Base-by-base conservation (phyloP, 2,329 filamentous ascomycete species). In the Ascochyta viciae-villosae region DNA sequence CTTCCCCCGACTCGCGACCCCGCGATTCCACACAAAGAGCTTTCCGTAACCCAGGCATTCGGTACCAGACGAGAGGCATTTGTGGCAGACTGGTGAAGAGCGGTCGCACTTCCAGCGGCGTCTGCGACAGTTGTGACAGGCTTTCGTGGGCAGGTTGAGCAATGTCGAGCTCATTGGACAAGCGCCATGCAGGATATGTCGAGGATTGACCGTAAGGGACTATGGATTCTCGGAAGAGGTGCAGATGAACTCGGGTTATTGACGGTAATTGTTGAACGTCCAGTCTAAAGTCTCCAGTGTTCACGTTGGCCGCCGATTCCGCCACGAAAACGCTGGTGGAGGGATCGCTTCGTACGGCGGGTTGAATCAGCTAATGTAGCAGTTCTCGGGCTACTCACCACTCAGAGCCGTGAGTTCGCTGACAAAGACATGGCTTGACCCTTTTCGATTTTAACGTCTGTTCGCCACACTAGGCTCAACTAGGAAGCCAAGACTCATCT, bases 31-130 rank as follows among this genome's bases (percentile, higher is more conserved):
- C 54, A 85, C 80, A 62, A 87, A 83, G 42, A 87, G 73, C 66
- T 82, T 82, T 57, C 83, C 85, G 71, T 88, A 88, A 35, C 86
- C 86, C 58, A 86, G 81, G 75, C 86, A 88, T 63, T 83, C 78
- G 68, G 83, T 78, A 26, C 84, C 84, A 38, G 81, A 77, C 63
- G 76, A 78, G 50, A 77, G 73, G 71, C 85, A 88, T 76, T 87
- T 88, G 65, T 83, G 80, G 71, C 86, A 88, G 54, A 74, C 78
- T 24, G 85, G 85, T 45, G 82, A 75, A 31, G 85, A 87, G 57
- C 82, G 80, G 73, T 88, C 86, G 72, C 86, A 88, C 66, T 85
- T 83, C 70, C 85, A 80, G 62, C 86, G 82, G 67, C 81, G 81
- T 54, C 81, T 82, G 57, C 85, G 84, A 73, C 85, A 88, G 74